Base-by-base conservation (phyloP, 1,139 yeast genomes). In the Petasospora fabianii region DNA sequence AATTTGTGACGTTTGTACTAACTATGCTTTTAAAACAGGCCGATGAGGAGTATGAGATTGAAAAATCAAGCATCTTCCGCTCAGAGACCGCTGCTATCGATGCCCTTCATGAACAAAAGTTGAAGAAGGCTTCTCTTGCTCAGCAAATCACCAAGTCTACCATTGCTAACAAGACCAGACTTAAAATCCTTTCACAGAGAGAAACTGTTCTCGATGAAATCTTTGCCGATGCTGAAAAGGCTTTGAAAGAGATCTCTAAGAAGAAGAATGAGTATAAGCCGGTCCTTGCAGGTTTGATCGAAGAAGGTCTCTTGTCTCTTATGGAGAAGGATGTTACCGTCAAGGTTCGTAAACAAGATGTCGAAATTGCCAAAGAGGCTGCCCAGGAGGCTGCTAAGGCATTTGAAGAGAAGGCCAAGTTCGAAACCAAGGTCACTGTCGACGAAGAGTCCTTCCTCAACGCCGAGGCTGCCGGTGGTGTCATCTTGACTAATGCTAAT, bases 1-100 rank as follows among this genome's bases (percentile, higher is more conserved):
- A n/a, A n/a, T n/a, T n/a, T n/a, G n/a, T n/a, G n/a, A n/a, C n/a
- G n/a, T n/a, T n/a, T n/a, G n/a, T n/a, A n/a, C n/a, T n/a, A n/a
- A n/a, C n/a, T n/a, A n/a, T n/a, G n/a, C n/a, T n/a, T n/a, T n/a
- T n/a, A n/a, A n/a, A n/a, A n/a, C 29, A 59, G 67, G 96, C 97
- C 30, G 96, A 94, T 62, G 98, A 94, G 66, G 99, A 94, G 67
- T 94, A 92, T 63, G 97, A 94, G 66, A 88, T 92, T 58, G 98
- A 92, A 65, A 94, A 92, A 72, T 94, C 97, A 17, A 80, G 87
- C 40, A 80, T 92, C 57, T 97, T 94, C 38, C 84, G 97, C 58
- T 75, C 88, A 12, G 98, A 92, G 68, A 84, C 85, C 42, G 83
- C 94, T 34, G 80, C 92, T 38, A 87, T 94, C 52, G 98, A 94